Base-by-base conservation (phyloP, 306 rosid genomes). In the Macrotyloma uniflorum region DNA sequence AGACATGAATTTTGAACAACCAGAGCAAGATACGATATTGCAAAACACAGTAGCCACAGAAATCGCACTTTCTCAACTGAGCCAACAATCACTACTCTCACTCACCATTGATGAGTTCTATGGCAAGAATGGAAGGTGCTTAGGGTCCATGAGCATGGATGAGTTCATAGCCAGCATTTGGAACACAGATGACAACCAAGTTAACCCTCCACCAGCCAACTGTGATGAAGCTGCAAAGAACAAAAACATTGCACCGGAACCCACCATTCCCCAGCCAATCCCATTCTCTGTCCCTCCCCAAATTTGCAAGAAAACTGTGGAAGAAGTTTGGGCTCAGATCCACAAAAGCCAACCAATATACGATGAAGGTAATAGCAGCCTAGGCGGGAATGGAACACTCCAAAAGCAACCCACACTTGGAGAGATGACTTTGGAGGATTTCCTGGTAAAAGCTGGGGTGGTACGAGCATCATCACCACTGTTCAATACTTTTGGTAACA, bases 371-470 rank as follows among this genome's bases (percentile, higher is more conserved):
- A 28, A 36, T 63, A 6, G 54, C 8, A 49, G 35, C 46, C 49
- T 75, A 19, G 32, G 14, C 16, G 67, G 6, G 13, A 63, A 33
- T 12, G 62, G 54, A 53, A 75, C 73, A 5, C 79, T 85, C 5
- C 73, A 74, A 13, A 76, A 30, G 67, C 87, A 87, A 13, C 86
- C 77, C 76, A 84, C 89, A 50, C 73, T 89, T 12, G 91, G 89
- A 14, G 92, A 88, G 46, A 86, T 90, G 73, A 90, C 94, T 7
- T 67, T 93, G 50, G 98, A 93, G 75, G 96, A 90, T 75, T 93
- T 93, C 76, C 81, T 93, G 3, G 67, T 90, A 2, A 90, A 86
- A 85, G 96, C 94, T 3, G 98, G 96, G 8, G 90, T 93, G 2
- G 96, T 90, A 12, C 84, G 83, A 42, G 84, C 67, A 70, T 80